These are phyloP conservation scores for Rhynchospora pubera DNA, from an alignment of 176 grass and related monocot genomes.

Conservation along the genomic window DNA sequence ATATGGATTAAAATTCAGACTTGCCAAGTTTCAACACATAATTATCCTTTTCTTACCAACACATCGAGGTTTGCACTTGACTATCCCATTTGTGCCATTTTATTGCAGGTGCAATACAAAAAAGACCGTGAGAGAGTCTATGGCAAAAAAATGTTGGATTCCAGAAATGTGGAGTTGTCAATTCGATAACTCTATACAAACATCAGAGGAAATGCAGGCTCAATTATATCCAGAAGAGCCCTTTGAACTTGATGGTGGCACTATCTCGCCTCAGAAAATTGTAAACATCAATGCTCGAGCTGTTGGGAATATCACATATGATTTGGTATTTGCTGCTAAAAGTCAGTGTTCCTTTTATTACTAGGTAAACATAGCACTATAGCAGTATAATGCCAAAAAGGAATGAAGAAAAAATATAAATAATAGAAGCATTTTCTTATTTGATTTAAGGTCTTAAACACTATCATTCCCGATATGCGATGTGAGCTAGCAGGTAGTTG, in stretches of 20 bases:
- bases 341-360: conserved; percentile 82
- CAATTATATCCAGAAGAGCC: conserved; percentile 69
- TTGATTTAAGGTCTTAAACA: not conserved
- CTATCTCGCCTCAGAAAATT: conserved; percentile 7
- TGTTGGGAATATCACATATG: conserved; percentile 61
- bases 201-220: conserved; percentile 54
- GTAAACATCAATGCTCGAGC: conserved; percentile 17
- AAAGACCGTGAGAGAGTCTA: conserved; percentile 72
- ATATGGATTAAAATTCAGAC: too few relatives aligned
- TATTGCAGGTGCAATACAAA: conserved; percentile 57
- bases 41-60: not conserved
- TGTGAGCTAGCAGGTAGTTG: not conserved
- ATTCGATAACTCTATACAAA: conserved; percentile 30
- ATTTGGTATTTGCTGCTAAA: conserved; percentile 74
- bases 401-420: not conserved
- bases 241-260: conserved; percentile 41
- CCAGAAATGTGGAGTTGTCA: conserved; percentile 53
- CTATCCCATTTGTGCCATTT: not conserved
- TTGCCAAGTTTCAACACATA: too few relatives aligned
- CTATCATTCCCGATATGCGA: too few relatives aligned
- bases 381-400: not conserved
- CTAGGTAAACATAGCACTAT: conserved; percentile 59
- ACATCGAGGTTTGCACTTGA: not conserved
- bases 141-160: conserved; percentile 60
- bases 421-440: too few relatives aligned